Evolutionary conservation across 768 basidiomycete genomes (phyloP), one percentile per base, ranked within the genome.

Genomic region (Gloeophyllum trabeum): DNA sequence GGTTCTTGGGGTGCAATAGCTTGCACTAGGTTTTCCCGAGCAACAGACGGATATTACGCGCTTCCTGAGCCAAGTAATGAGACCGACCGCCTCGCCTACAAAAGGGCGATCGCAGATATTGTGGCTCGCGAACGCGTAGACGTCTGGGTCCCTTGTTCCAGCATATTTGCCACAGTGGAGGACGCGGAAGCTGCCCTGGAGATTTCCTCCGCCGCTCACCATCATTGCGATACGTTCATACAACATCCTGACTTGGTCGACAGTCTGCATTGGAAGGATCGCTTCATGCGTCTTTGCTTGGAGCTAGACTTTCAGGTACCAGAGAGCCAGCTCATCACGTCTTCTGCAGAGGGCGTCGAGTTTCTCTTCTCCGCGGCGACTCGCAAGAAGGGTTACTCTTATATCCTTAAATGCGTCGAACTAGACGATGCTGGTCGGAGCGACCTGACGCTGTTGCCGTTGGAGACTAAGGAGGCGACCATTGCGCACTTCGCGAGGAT

Each of bases 231-330:
- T 14, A 12, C 21, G 19, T 48, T 48, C 23, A 48, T 48, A 2
- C 47, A 43, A n/a, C 14, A 46, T 7, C 47, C 47, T 18, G 30
- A 30, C 18, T 24, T 48, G 22, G 44, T 41, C 10, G 44, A 41
- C 16, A 40, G 26, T 12, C 44, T 48, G 4, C 47, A 48, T 24
- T 48, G 44, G 47, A 48, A 48, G 36, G 47, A 48, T 24, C 47
- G 43, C 24, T 45, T 48, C 38, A 41, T 40, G 23, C 28, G 34
- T 1, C 44, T 48, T 20, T 41, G 38, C 32, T 26, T 35, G 14
- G 40, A 48, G 12, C 37, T 48, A 12, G 34, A 38, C n/a, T 45
- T 34, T 18, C 32, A 43, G 4, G 39, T 44, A 14, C 47, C 47
- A 2, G 43, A 48, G 5, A 45, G 47, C 38, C 45, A 36, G 36